Evolutionary conservation across 2,329 filamentous ascomycete genomes (phyloP), one percentile per base, ranked within the genome.

Genomic region (Aspergillus caelatus): DNA sequence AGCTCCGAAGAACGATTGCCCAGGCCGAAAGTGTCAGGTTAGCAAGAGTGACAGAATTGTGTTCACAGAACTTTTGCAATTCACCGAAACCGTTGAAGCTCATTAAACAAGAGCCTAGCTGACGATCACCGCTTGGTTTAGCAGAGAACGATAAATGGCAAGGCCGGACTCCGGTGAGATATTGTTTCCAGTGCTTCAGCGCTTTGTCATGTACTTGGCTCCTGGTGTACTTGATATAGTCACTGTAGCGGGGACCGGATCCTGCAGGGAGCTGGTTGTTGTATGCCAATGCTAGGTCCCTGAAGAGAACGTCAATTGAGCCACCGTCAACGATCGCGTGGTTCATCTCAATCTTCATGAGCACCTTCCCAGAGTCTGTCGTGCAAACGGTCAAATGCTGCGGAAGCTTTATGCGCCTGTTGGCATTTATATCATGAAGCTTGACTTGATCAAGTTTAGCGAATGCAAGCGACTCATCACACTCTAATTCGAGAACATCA

Each of bases 281-380:
- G 61, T 79, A 79, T 10, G 76, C 76, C 36, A 71, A 58, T 5
- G 69, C 63, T 28, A 78, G 60, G 56, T 78, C 76, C 45, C 68
- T 70, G 3, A 78, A 62, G 4, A 79, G 64, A 10, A 77, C 66
- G 43, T 70, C 69, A n/a, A 75, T 69, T 12, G 77, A 78, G 8
- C 70, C 72, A 32, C 75, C 77, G 39, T 79, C 77, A 8, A 78
- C 76, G 30, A 79, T 72, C 9, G 76, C 74, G 61, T 79, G 77
- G 54, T 77, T 78, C 34, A 79, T 77, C 61, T 78, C 76, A 9
- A 79, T 62, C 57, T 78, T 78, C 41, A 78, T 63, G 0, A 78
- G 60, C 0, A 79, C 70, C 5, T 71, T 67, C 2, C 73, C 75
- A 43, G 65, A 68, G 9, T 67, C 57, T 4, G 74, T 75, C 34